Conservation (phyloP, 2,329 filamentous ascomycete species). For the Pleurostoma richardsiae region DNA sequence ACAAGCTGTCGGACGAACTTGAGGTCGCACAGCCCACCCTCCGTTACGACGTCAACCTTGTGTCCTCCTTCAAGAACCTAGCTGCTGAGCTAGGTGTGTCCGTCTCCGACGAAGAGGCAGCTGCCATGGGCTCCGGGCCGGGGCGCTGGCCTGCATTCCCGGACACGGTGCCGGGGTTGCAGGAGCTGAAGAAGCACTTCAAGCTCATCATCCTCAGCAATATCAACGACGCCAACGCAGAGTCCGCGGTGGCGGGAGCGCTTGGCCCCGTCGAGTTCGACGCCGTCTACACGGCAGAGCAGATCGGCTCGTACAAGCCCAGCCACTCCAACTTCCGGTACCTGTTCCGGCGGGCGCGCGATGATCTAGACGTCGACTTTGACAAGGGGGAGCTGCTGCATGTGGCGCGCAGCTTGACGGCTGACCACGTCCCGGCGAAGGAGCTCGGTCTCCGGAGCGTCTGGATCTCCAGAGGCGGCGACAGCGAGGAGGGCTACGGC, state of each 20-base stretch:
- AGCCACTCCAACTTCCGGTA: constrained; percentile 59
- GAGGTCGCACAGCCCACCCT: constrained; percentile 50
- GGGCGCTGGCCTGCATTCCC: constrained; percentile 51
- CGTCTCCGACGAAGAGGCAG: constrained; percentile 30
- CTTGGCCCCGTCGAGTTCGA: constrained; percentile 52
- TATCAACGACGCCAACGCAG: constrained; percentile 41
- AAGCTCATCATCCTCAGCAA: constrained; percentile 59
- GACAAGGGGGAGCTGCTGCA: constrained; percentile 55
- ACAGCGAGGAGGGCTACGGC: constrained; percentile 17
- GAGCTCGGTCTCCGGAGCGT: constrained; percentile 53
- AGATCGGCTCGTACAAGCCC: constrained; percentile 70
- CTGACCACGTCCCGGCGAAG: constrained; percentile 64
- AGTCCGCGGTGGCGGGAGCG: constrained; percentile 19
- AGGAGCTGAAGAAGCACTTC: constrained; percentile 41
- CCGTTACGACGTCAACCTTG: constrained; percentile 56
- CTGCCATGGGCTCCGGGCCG: constrained; percentile 45
- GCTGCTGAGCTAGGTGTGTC: constrained; percentile 35
- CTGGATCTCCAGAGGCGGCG: constrained; percentile 58
- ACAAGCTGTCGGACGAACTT: constrained; percentile 40
- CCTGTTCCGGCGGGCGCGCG: constrained; percentile 47
- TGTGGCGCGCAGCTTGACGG: constrained; percentile 61
- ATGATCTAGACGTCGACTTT: constrained; percentile 45
- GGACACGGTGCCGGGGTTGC: constrained; percentile 51
- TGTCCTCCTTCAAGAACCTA: constrained; percentile 38
- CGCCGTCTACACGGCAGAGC: constrained; percentile 63